These are phyloP conservation scores for Vaccinium darrowii DNA, from an alignment of 148 eudicot species.

Conservation along the genomic window DNA sequence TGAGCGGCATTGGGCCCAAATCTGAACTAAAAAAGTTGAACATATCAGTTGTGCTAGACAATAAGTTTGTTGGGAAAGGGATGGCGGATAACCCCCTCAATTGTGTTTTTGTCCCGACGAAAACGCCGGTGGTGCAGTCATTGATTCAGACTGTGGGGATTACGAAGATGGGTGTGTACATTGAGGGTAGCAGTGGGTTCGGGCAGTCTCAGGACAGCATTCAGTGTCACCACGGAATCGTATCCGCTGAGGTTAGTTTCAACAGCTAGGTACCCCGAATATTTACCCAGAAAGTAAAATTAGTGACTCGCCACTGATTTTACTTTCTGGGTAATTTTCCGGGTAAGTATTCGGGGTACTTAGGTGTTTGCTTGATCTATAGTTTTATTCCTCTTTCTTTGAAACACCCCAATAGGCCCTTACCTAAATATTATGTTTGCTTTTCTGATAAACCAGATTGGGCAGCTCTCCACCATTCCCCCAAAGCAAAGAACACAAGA, in stretches of 20 bases:
- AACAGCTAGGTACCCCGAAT: too few species aligned
- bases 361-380: too few species aligned
- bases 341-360: too few species aligned
- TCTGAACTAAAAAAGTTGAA: constrained; percentile 58
- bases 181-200: constrained; percentile 91
- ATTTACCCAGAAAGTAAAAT: too few species aligned
- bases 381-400: neutral
- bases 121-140: constrained; percentile 51
- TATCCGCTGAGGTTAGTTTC: constrained; percentile 81
- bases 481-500: constrained; percentile 76
- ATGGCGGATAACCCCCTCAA: constrained; percentile 88
- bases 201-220: constrained; percentile 74
- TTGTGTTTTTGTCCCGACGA: constrained; percentile 59
- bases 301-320: too few species aligned
- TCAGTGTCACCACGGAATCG: constrained; percentile 63
- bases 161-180: constrained; percentile 76
- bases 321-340: too few species aligned
- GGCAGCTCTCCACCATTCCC: constrained; percentile 90
- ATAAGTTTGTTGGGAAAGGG: constrained; percentile 69
- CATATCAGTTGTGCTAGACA: constrained; percentile 65
- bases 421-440: neutral
- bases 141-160: constrained; percentile 89
- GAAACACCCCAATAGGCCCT: neutral
- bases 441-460: constrained; percentile 48
- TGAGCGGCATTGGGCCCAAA: constrained; percentile 92